Evolutionary conservation across 176 grass and related monocot genomes (phyloP).

Genomic region (Carex kokanica): DNA sequence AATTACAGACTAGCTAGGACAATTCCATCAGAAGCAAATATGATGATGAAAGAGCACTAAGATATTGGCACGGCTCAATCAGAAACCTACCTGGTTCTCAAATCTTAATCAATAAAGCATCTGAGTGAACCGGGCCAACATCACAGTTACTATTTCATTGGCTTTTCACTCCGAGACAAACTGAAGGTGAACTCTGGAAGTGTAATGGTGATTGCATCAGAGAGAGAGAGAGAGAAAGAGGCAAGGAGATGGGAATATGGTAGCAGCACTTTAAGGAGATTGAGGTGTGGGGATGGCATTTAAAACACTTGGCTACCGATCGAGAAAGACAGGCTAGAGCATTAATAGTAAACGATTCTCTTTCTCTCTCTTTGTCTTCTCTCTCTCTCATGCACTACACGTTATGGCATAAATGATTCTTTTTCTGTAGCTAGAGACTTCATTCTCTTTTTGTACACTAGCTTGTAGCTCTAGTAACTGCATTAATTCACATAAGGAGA

Average conservation of each 20-base stretch:
- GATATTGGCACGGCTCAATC: constrained; percentile 99
- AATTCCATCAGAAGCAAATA: background rate
- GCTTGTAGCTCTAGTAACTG: constrained; percentile 32
- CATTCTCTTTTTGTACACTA: constrained; percentile 39
- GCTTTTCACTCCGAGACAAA: constrained; percentile 5
- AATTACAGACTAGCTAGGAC: too few species aligned
- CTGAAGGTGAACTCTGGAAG: constrained; percentile 8
- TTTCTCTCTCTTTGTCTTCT: background rate
- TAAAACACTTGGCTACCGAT: constrained; percentile 67
- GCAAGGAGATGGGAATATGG: background rate
- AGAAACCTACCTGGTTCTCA: constrained; percentile 25
- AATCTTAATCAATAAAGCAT: background rate
- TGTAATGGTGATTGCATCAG: background rate
- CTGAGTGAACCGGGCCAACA: constrained; percentile 93
- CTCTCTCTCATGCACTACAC: constrained; percentile 50
- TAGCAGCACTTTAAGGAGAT: constrained; percentile 11
- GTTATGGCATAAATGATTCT: constrained; percentile 66
- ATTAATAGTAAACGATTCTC: constrained; percentile 68
- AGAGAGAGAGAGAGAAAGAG: background rate
- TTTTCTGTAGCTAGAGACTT: constrained; percentile 23
- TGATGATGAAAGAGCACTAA: constrained; percentile 66
- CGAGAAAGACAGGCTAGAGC: constrained; percentile 82
- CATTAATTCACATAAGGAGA: constrained; percentile 18
- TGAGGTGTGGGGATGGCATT: constrained; percentile 44
- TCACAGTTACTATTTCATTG: constrained; percentile 62